Conservation (phyloP, 352 stramenopile species). For the Pythium folliculosum region DNA sequence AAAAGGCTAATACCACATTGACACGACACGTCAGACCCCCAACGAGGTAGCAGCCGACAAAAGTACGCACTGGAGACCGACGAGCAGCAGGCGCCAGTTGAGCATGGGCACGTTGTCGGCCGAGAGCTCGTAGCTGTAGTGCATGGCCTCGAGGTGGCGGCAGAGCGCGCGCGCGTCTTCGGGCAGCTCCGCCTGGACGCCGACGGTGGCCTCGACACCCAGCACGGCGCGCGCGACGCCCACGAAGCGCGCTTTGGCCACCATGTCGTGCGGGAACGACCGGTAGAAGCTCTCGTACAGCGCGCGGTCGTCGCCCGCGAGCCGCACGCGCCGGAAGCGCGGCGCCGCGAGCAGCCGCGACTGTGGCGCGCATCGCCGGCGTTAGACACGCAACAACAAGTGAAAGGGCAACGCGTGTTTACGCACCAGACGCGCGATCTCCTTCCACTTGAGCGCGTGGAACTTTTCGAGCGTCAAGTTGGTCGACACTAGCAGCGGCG, state of each 20-base stretch:
- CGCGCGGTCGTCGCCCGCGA: constrained; percentile 60
- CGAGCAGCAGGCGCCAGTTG: constrained; percentile 71
- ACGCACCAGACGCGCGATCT: constrained; percentile 53
- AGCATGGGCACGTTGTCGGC: constrained; percentile 50
- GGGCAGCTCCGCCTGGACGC: constrained; percentile 26
- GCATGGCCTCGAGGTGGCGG: constrained; percentile 58
- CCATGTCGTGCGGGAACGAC: constrained; percentile 65
- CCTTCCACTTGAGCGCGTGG: constrained; percentile 62
- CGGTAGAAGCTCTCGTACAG: constrained; percentile 75
- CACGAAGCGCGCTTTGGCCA: constrained; percentile 66
- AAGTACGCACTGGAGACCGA: constrained; percentile 44
- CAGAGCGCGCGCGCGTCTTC: constrained; percentile 39
- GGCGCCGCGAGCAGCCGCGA: constrained; percentile 41
- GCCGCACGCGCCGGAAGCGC: constrained; percentile 47
- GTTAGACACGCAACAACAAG: too few relatives aligned
- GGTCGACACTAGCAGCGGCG: constrained; percentile 27
- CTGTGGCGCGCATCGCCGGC: constrained; percentile 10
- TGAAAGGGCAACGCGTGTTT: too few relatives aligned
- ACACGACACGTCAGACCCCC: too few relatives aligned
- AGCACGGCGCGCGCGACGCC: constrained; percentile 65
- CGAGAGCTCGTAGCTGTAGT: constrained; percentile 63
- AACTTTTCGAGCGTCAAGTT: constrained; percentile 65
- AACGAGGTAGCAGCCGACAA: neutral
- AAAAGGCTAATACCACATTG: constrained; percentile 40
- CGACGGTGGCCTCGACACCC: constrained; percentile 37